These are phyloP conservation scores for Hortaea sp. DNA, from an alignment of 2,329 filamentous ascomycete species.

Conservation along the genomic window DNA sequence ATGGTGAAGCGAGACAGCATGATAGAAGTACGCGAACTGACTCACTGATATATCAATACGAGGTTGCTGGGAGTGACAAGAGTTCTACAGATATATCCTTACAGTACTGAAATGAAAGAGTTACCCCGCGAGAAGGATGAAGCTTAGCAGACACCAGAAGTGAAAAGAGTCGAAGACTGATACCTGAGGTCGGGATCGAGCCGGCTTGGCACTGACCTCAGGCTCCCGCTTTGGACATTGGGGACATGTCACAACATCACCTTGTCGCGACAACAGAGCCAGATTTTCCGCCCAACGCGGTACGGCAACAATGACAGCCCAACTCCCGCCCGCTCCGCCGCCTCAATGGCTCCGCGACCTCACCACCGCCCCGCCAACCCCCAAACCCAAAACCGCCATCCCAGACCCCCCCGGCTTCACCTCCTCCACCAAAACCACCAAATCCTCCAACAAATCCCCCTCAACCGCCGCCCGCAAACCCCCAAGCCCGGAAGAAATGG, in stretches of 20 bases:
- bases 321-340: slow-evolving; percentile 32
- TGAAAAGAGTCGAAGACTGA: too few relatives aligned
- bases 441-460: slow-evolving; percentile 7
- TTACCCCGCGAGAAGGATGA: too few relatives aligned
- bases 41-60: background rate
- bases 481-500: slow-evolving; percentile 74
- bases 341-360: slow-evolving; percentile 81
- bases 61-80: background rate
- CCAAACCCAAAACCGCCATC: slow-evolving; percentile 58
- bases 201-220: slow-evolving; percentile 15
- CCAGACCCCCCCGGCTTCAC: slow-evolving; percentile 82
- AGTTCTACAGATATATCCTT: too few relatives aligned
- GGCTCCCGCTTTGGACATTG: background rate
- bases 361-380: slow-evolving; percentile 51
- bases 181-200: background rate
- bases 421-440: slow-evolving; percentile 25
- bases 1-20: background rate
- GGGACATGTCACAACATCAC: too few relatives aligned
- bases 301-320: slow-evolving; percentile 9
- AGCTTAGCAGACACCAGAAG: too few relatives aligned
- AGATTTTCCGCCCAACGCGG: too few relatives aligned
- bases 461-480: slow-evolving; percentile 45
- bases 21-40: background rate
- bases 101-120: too few relatives aligned
- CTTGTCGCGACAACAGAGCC: too few relatives aligned